These are phyloP conservation scores for Starmerella powellii DNA, from an alignment of 805 yeast species.

Conservation along the genomic window DNA sequence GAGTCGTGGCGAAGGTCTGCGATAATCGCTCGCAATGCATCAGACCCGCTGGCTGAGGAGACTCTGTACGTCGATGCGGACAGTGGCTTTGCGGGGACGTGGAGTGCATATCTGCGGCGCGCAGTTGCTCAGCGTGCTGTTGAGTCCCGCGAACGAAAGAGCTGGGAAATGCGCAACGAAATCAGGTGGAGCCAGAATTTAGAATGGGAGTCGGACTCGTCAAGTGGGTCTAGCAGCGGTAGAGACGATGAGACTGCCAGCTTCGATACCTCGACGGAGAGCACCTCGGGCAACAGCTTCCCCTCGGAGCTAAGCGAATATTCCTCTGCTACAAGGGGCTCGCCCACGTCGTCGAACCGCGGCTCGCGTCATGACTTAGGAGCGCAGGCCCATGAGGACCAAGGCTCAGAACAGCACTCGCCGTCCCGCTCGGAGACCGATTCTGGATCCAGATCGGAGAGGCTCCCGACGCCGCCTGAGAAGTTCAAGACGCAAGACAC, in stretches of 20 bases:
- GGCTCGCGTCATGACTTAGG: too few relatives aligned
- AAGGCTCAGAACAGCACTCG: too few relatives aligned
- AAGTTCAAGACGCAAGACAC: too few relatives aligned
- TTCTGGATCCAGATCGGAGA: too few relatives aligned
- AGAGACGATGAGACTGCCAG: too few relatives aligned
- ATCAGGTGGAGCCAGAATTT: slow-evolving; percentile 12
- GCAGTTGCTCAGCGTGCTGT: slow-evolving; percentile 28
- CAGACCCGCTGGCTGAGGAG: background rate
- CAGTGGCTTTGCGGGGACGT: slow-evolving; percentile 25
- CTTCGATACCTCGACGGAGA: background rate
- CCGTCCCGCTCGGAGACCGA: too few relatives aligned
- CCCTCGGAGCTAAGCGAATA: too few relatives aligned
- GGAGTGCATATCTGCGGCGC: slow-evolving; percentile 26
- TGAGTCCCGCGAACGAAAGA: slow-evolving; percentile 10
- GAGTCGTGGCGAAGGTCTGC: slow-evolving; percentile 20
- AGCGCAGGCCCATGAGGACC: too few relatives aligned
- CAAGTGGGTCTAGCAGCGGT: too few relatives aligned
- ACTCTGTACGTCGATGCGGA: slow-evolving; percentile 23
- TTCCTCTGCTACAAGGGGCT: too few relatives aligned
- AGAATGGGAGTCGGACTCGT: slow-evolving; percentile 12
- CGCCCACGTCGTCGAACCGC: too few relatives aligned
- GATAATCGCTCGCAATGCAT: slow-evolving; percentile 5
- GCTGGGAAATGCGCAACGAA: slow-evolving; percentile 11
- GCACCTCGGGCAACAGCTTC: background rate
- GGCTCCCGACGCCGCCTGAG: too few relatives aligned